phyloP scores from a whole-genome alignment of 2,329 filamentous ascomycete genomes.

The Fusarium subtropicale region DNA sequence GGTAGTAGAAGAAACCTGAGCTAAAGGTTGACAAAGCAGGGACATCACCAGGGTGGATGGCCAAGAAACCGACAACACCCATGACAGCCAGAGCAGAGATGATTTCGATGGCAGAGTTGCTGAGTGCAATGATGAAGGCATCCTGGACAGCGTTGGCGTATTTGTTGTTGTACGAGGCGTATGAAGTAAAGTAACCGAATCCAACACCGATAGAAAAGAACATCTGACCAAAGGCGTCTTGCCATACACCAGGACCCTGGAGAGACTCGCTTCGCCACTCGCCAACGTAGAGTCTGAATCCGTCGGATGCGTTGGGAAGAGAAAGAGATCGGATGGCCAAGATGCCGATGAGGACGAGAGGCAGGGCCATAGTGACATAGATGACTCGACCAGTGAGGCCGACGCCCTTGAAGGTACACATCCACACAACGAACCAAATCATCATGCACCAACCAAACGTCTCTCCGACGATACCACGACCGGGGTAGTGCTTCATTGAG shows the following conservation, averaged over 20 bases:
- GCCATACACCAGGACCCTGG: conserved; percentile 54
- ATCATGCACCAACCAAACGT: conserved; percentile 66
- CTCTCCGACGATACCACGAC: conserved; percentile 60
- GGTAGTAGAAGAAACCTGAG: conserved; percentile 65
- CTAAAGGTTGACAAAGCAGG: conserved; percentile 62
- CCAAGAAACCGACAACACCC: conserved; percentile 61
- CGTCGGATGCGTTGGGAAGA: conserved; percentile 62
- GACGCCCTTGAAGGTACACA: conserved; percentile 68
- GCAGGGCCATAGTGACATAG: conserved; percentile 68
- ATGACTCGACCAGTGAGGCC: conserved; percentile 65
- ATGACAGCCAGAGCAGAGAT: conserved; percentile 58
- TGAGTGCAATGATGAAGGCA: conserved; percentile 63
- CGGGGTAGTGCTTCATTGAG: conserved; percentile 52
- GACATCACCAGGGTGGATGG: conserved; percentile 48
- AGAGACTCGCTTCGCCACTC: conserved; percentile 59
- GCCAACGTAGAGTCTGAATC: conserved; percentile 57
- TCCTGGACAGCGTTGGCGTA: conserved; percentile 65
- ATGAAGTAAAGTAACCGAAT: conserved; percentile 66
- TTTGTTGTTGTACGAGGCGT: conserved; percentile 66
- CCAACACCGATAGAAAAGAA: conserved; percentile 59
- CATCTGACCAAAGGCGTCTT: conserved; percentile 63
- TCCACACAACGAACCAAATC: conserved; percentile 67
- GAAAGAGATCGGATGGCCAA: conserved; percentile 63
- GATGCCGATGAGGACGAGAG: conserved; percentile 64
- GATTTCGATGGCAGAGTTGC: conserved; percentile 65